These are phyloP conservation scores for Coemansia sp. DNA, from an alignment of 192 early-diverging fungal genomes.

Conservation along the genomic window DNA sequence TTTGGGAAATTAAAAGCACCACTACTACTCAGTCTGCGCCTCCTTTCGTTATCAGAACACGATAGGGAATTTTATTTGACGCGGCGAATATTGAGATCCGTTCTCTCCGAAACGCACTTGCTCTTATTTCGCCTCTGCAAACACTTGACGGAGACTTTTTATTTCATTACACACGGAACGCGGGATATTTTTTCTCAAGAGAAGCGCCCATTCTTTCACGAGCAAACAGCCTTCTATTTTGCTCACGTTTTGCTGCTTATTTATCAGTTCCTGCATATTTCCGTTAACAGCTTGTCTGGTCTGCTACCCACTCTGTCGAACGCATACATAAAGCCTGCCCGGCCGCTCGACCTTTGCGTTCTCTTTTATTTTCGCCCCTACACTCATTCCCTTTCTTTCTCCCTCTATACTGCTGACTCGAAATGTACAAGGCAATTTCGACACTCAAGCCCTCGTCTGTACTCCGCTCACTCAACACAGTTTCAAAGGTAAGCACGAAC, in stretches of 20 bases:
- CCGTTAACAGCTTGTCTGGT: not conserved
- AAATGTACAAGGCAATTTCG: constrained; percentile 53
- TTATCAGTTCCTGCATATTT: not conserved
- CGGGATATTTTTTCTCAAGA: not conserved
- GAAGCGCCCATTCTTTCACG: not conserved
- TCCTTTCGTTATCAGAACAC: not conserved
- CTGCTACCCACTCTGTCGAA: not conserved
- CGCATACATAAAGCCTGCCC: not conserved
- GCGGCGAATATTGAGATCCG: constrained; percentile 38
- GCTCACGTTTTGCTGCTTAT: constrained; percentile 8
- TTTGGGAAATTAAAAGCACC: not conserved
- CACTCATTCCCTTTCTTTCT: constrained; percentile 2
- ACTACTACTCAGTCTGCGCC: not conserved
- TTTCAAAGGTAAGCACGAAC: constrained; percentile 13
- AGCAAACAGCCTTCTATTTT: not conserved
- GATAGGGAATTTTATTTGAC: not conserved
- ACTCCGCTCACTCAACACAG: constrained; percentile 33
- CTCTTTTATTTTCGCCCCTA: not conserved
- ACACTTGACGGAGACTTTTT: not conserved
- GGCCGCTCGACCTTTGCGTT: not conserved
- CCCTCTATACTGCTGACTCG: constrained; percentile 2
- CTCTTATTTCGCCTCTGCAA: not conserved
- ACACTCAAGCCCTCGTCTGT: constrained; percentile 34
- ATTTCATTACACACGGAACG: not conserved
- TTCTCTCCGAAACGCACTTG: constrained; percentile 13